Conservation (phyloP, 257 asterid genomes). For the Nicotiana attenuata region DNA sequence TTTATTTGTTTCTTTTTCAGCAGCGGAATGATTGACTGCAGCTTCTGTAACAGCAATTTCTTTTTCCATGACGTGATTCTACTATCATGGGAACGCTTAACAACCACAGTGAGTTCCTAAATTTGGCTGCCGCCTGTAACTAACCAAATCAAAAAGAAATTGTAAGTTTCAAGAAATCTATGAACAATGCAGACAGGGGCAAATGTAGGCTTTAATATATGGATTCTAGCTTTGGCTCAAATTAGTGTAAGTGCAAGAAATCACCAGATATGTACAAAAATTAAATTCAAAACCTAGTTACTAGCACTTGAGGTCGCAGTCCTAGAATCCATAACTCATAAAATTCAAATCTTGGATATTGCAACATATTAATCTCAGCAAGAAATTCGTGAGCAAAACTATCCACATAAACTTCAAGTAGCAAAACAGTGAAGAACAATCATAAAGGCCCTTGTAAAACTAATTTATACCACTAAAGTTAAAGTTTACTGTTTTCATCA, state of each 20-base stretch:
- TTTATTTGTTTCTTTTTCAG: slow-evolving; percentile 4
- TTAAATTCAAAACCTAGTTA: no score
- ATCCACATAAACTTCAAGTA: background rate
- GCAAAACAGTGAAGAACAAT: background rate
- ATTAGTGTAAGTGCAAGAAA: background rate
- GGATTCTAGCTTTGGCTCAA: no score
- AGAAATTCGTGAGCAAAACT: background rate
- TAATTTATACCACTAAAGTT: background rate
- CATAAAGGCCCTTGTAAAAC: background rate
- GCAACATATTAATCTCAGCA: background rate
- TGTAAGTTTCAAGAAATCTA: background rate
- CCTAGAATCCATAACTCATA: background rate
- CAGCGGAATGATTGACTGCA: slow-evolving; percentile 11
- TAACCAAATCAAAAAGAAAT: background rate
- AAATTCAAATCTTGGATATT: no score
- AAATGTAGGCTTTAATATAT: background rate
- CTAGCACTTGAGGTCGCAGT: background rate
- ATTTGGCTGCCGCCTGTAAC: background rate
- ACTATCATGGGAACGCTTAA: background rate
- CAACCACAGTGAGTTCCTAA: background rate
- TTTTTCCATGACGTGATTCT: slow-evolving; percentile 27
- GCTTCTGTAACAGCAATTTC: slow-evolving; percentile 21
- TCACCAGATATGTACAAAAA: background rate
- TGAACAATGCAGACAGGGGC: background rate
- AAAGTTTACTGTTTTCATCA: background rate